These are phyloP conservation scores for Exophiala lecanii-corni DNA, from an alignment of 2,329 filamentous ascomycete genomes.

Conservation along the genomic window DNA sequence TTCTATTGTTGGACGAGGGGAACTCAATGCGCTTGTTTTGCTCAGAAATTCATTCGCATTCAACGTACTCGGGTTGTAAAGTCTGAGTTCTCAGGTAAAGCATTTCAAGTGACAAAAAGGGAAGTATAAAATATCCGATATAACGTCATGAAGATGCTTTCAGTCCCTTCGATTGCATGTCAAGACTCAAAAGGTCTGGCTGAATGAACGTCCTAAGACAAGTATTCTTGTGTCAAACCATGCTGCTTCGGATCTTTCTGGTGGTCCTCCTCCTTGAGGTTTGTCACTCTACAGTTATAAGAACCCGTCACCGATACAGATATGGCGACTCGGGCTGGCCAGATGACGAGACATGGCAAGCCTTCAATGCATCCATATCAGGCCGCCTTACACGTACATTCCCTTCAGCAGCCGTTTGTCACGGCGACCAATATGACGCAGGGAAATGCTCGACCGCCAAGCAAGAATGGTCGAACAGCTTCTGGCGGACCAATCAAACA, in stretches of 20 bases:
- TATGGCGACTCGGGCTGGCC: conserved; percentile 35
- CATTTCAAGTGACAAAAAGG: no score
- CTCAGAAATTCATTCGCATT: no score
- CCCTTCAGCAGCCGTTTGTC: conserved; percentile 35
- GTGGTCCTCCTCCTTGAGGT: conserved; percentile 2
- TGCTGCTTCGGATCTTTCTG: background rate
- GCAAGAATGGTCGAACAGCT: conserved; percentile 26
- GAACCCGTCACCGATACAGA: conserved; percentile 3
- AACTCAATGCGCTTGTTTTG: no score
- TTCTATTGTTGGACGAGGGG: no score
- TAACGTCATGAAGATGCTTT: no score
- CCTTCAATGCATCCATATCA: conserved; percentile 32
- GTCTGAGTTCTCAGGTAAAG: no score
- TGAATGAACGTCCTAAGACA: no score
- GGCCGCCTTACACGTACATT: conserved; percentile 33
- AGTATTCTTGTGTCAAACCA: no score
- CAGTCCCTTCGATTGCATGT: no score
- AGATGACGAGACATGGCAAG: conserved; percentile 28
- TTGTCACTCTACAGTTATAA: background rate
- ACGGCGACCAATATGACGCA: conserved; percentile 25
- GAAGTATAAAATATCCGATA: no score
- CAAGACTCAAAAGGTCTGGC: no score
- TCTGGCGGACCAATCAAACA: conserved; percentile 29
- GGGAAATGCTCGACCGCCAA: conserved; percentile 24
- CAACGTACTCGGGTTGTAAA: no score